phyloP scores from a whole-genome alignment of 2,329 filamentous ascomycete genomes.

The Neofusicoccum sp. region DNA sequence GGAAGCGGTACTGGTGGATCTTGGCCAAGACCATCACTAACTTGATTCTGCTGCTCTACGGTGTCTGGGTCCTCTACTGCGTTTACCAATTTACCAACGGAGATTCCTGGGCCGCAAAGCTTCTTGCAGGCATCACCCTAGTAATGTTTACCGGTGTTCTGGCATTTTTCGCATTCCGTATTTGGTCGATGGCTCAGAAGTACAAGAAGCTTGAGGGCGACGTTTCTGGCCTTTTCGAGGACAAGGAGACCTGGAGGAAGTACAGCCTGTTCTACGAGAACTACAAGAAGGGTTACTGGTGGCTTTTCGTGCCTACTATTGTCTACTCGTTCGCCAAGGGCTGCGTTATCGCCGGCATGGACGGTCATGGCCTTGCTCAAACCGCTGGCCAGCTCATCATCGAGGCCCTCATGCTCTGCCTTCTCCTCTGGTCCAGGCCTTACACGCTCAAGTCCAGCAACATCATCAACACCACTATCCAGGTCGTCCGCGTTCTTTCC shows the following conservation, averaged over 20 bases:
- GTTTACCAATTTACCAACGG: constrained; percentile 93
- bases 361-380: constrained; percentile 84
- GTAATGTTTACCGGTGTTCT: constrained; percentile 78
- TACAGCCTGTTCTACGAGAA: constrained; percentile 98
- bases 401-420: constrained; percentile 74
- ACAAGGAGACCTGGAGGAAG: constrained; percentile 90
- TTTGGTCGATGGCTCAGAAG: constrained; percentile 73
- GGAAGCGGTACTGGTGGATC: constrained; percentile 94
- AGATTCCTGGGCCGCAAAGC: constrained; percentile 91
- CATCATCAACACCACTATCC: constrained; percentile 91
- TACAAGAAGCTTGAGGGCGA: constrained; percentile 79
- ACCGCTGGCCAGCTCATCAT: constrained; percentile 78
- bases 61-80: constrained; percentile 94
- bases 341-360: constrained; percentile 78
- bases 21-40: constrained; percentile 88
- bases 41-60: constrained; percentile 88
- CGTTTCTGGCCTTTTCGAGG: constrained; percentile 72
- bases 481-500: constrained; percentile 84
- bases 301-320: constrained; percentile 89
- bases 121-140: constrained; percentile 80
- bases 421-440: constrained; percentile 83
- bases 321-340: constrained; percentile 90
- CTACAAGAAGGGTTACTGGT: constrained; percentile 95
- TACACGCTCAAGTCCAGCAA: constrained; percentile 86
- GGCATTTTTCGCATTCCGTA: constrained; percentile 81